Base-by-base conservation (phyloP, 208 protist genomes). In the Wallacemonas sp. region DNA sequence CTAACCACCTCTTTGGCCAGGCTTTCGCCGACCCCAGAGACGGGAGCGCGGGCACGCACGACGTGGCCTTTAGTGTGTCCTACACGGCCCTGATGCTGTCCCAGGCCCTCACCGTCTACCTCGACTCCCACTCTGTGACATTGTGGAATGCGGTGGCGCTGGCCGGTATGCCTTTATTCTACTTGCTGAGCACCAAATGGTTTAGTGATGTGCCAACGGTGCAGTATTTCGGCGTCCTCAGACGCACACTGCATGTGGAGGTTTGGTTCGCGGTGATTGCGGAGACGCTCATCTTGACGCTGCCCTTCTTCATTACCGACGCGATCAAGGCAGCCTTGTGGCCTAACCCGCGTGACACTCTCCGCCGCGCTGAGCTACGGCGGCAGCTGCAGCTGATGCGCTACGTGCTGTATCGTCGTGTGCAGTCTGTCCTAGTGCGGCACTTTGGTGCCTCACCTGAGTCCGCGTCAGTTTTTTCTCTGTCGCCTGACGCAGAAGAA, bases 1-100 rank as follows among this genome's bases (percentile, higher is more conserved):
- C 77, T 4, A 66, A 72, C 0, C 30, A 42, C 21, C 15, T 89
- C 6, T 89, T 84, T 60, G 80, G 72, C 3, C 17, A 22, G 5
- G 31, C 4, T 30, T 89, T 88, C 54, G 79, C 72, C 15, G 79
- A 65, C 49, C 34, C 65, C 17, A 45, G 44, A 2, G 42, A 14
- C 44, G 92, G 88, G 9, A 55, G 65, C 9, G 51, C 72, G 2
- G 70, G 63, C 8, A 71, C 83, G 5, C 86, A 88, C 11, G 91
- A 97, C 56, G 75, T 93, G 15, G 75, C 75, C 19, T 95, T 85
- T 62, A 88, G 77, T 19, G 73, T 96, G 8, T 79, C 90, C 17
- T 98, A 97, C 75, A 90, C 89, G 1, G 68, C 86, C 0, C 66
- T 97, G 11, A 90, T 98, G 39, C 38, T 96, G 14, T 84, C 92